Percentiles rank a stretch among this genome's conserved stretches.
Evolutionary conservation across 1,284 basidiomycete genomes (phyloP).

Genomic region (Marasmius sp.): DNA sequence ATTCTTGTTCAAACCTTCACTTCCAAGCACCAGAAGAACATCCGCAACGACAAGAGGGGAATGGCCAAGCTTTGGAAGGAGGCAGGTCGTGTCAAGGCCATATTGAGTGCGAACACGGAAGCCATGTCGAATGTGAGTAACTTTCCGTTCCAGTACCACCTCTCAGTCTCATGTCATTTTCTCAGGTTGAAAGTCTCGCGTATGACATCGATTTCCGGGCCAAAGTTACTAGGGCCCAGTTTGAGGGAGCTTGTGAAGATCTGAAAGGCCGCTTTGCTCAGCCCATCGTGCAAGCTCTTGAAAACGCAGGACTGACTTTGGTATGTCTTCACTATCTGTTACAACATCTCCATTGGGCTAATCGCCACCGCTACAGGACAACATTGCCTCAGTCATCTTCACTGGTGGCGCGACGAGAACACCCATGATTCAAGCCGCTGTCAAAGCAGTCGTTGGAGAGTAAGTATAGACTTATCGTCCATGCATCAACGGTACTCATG

Average conservation of each 20-base stretch:
- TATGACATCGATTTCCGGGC: conserved; percentile 91
- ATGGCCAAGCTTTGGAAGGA: conserved; percentile 96
- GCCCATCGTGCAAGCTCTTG: conserved; percentile 80
- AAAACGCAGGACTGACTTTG: conserved; percentile 67
- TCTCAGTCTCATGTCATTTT: conserved; percentile 6
- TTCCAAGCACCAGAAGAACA: conserved; percentile 60
- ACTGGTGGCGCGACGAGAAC: conserved; percentile 89
- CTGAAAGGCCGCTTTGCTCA: conserved; percentile 61
- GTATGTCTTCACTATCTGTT: conserved; percentile 31
- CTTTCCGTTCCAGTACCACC: conserved; percentile 7
- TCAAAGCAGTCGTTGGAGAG: conserved; percentile 78
- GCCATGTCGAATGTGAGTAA: conserved; percentile 65
- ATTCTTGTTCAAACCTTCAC: conserved; percentile 80
- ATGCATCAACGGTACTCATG: not conserved
- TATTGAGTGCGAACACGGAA: conserved; percentile 91
- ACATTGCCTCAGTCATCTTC: conserved; percentile 88
- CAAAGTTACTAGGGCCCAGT: conserved; percentile 72
- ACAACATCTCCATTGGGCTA: not conserved
- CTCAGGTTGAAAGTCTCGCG: conserved; percentile 81
- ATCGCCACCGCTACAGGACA: conserved; percentile 40
- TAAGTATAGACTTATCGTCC: conserved; percentile 31
- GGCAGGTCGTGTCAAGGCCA: conserved; percentile 87
- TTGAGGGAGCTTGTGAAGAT: conserved; percentile 75
- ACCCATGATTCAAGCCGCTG: conserved; percentile 87
- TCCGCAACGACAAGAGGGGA: conserved; percentile 76